phyloP scores from a whole-genome alignment of 2,329 filamentous ascomycete species.

The Zymoseptoria pseudotritici region DNA sequence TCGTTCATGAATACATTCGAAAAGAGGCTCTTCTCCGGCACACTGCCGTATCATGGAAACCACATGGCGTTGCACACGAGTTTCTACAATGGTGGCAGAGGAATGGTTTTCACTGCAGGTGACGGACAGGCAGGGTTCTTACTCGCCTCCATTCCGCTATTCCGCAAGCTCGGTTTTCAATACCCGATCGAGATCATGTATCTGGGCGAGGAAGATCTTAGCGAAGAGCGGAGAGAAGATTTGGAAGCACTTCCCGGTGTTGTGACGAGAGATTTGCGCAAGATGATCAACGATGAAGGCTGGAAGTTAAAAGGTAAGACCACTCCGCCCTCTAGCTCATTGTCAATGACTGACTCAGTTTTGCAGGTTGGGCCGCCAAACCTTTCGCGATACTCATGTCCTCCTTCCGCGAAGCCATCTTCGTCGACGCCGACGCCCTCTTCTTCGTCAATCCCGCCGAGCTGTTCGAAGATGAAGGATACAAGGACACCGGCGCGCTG shows the following conservation, averaged over 20 bases:
- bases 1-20: slow-evolving; percentile 35
- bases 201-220: slow-evolving; percentile 39
- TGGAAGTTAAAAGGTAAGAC: slow-evolving; percentile 33
- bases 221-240: slow-evolving; percentile 35
- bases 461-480: slow-evolving; percentile 39
- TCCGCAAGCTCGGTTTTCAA: slow-evolving; percentile 33
- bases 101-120: slow-evolving; percentile 41
- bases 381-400: slow-evolving; percentile 42
- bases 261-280: slow-evolving; percentile 37
- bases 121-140: slow-evolving; percentile 39
- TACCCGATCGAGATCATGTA: slow-evolving; percentile 37
- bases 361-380: slow-evolving; percentile 39
- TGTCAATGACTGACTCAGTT: neutral
- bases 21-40: slow-evolving; percentile 35
- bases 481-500: slow-evolving; percentile 37
- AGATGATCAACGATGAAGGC: slow-evolving; percentile 39
- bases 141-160: slow-evolving; percentile 36
- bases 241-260: slow-evolving; percentile 39
- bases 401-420: slow-evolving; percentile 42
- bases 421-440: slow-evolving; percentile 39
- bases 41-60: slow-evolving; percentile 38
- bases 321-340: neutral
- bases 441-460: slow-evolving; percentile 38
- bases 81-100: slow-evolving; percentile 36
- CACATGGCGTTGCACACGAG: slow-evolving; percentile 39